Conservation (phyloP, 331 rosid species). For the Quercus tomentella region DNA sequence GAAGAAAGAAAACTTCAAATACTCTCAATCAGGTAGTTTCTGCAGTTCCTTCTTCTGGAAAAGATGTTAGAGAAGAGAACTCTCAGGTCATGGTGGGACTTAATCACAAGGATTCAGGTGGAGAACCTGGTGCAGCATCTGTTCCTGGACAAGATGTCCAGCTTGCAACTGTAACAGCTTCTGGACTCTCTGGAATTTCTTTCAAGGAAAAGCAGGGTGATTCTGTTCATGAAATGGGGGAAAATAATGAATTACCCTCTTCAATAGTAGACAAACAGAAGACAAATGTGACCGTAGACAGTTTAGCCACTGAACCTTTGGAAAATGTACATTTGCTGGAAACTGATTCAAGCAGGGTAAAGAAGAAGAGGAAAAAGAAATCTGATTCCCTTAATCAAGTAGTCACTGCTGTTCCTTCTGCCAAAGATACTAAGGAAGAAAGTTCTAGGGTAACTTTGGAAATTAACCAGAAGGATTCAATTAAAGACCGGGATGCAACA, state of each 20-base stretch:
- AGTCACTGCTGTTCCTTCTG: slow-evolving; percentile 14
- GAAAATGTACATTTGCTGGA: slow-evolving; percentile 1
- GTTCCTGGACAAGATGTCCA: slow-evolving; percentile 8
- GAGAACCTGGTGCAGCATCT: slow-evolving; percentile 11
- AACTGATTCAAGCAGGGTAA: slow-evolving; percentile 6
- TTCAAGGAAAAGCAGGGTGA: slow-evolving; percentile 13
- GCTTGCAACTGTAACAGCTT: background rate
- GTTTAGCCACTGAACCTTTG: slow-evolving; percentile 8
- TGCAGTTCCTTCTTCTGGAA: slow-evolving; percentile 33
- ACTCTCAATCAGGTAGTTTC: slow-evolving; percentile 11
- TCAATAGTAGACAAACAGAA: slow-evolving; percentile 13
- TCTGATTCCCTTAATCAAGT: slow-evolving; percentile 3
- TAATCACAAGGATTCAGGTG: slow-evolving; percentile 10
- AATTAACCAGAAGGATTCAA: slow-evolving; percentile 8
- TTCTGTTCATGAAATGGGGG: background rate
- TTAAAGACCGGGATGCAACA: slow-evolving; percentile 7
- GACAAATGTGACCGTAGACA: slow-evolving; percentile 13
- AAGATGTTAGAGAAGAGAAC: slow-evolving; percentile 27
- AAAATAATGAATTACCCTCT: background rate
- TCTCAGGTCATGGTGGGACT: slow-evolving; percentile 3
- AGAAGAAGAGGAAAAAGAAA: slow-evolving; percentile 23
- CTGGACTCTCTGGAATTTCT: background rate
- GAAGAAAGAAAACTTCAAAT: slow-evolving; percentile 26
- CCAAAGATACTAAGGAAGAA: slow-evolving; percentile 15
- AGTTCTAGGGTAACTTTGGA: background rate